Evolutionary conservation across 768 basidiomycete species (phyloP), one percentile per base, ranked within the genome.

Genomic region (Royoungia palumana): DNA sequence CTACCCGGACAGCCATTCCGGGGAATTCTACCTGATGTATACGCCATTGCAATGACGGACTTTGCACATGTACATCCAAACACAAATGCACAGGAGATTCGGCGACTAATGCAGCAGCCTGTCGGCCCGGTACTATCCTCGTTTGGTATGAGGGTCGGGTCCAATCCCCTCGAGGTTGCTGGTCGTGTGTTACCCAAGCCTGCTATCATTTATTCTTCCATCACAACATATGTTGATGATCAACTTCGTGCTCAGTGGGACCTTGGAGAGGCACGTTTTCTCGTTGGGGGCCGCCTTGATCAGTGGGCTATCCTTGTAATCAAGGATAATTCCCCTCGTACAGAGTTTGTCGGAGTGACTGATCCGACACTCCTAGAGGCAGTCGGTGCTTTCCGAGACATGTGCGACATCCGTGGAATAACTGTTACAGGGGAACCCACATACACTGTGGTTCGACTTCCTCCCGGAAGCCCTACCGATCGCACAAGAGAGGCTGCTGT

Each of bases 291-390:
- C 5, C 65, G 56, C 14, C 61, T 89, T 37, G 66, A 69, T 30
- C 76, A 78, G 17, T 87, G 85, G 84, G 81, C 74, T 6, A 81
- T 88, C 6, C 66, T 90, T 14, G 64, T 86, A 36, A 78, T 90
- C 53, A 63, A 70, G 34, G 85, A 87, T 53, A 72, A 76, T 12
- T 74, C 74, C 43, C 27, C 30, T 2, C 54, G 75, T 9, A 25
- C 27, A 5, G 76, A 79, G 35, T 84, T 87, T 55, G 24, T 27
- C 1, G 74, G 72, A 6, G 44, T 71, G 2, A 47, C 62, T 9
- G 87, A 88, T 57, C 76, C 76, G 0, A 73, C 73, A 34, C 64
- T 89, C 35, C 49, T 54, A 22, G 34, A 35, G 9, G 65, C 68
- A 2, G 65, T 85, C n/a, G 56, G 59, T 0, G 81, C 75, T 0